Evolutionary conservation across 495 filamentous ascomycete genomes (phyloP), one percentile per base, ranked within the genome.

Genomic region (Tuber microsphaerosporum): DNA sequence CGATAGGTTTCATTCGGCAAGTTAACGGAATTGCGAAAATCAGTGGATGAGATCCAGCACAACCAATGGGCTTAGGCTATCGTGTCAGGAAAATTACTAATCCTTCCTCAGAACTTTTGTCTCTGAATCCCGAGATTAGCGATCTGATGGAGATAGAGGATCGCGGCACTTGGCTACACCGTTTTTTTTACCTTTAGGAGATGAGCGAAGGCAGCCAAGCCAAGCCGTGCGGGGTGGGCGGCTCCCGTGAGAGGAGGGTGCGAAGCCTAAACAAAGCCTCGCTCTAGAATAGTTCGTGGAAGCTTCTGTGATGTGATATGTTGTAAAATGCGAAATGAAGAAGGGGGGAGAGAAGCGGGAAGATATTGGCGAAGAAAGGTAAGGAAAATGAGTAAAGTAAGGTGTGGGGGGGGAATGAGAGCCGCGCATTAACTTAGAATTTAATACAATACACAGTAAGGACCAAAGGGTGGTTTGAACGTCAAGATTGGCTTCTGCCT

Each of bases 251-350:
- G 14, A 34, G 16, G 56, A 65, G 14, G 56, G 4, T 31, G 26
- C 26, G 22, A 34, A 17, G 26, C 56, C 26, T 6, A 34, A 65
- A 65, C 56, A 65, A 19, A 1, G 12, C 56, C 12, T 34, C 26
- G 12, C 14, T 34, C 56, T 65, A n/a, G 56, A 65, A 65, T 34
- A 19, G 26, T 1, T 7, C 26, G 26, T 26, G 16, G 14, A 34
- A 65, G 56, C 56, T 65, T 65, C 56, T 65, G 56, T 65, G 26
- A 65, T 65, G 56, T 34, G 26, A 65, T 65, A 34, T 65, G 56
- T 34, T 65, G 14, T 7, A 7, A 8, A 34, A 65, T 65, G 26
- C n/a, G 56, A 34, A 34, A 65, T 65, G 26, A 17, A 8, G 26
- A 65, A 26, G 26, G 51, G 51, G 12, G 51, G n/a, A 16, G n/a